phyloP scores from a whole-genome alignment of 352 stramenopile genomes.

The Phytophthora agathidicida region DNA sequence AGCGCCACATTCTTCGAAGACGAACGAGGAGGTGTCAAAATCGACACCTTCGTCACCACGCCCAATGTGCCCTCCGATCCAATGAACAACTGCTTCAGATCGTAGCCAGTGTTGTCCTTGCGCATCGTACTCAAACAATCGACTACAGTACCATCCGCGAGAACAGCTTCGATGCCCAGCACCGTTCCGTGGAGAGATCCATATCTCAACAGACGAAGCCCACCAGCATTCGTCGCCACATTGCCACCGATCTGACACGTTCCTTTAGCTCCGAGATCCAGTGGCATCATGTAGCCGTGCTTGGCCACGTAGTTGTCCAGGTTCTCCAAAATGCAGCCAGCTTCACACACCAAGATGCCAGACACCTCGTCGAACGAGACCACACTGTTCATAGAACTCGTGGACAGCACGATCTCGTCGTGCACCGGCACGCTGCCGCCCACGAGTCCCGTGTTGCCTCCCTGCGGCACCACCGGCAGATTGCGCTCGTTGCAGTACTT shows the following conservation, averaged over 20 bases:
- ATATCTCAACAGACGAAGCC: conserved; percentile 94
- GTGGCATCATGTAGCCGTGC: conserved; percentile 91
- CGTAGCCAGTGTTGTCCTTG: conserved; percentile 99
- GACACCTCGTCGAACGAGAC: conserved; percentile 90
- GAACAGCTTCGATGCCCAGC: conserved; percentile 95
- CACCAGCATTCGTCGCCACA: conserved; percentile 95
- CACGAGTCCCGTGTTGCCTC: conserved; percentile 97
- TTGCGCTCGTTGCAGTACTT: conserved; percentile 91
- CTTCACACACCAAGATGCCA: conserved; percentile 85
- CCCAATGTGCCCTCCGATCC: conserved; percentile 96
- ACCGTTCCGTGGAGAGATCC: conserved; percentile 95
- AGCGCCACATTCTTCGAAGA: conserved; percentile 89
- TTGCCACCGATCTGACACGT: conserved; percentile 98
- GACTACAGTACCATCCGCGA: conserved; percentile 91
- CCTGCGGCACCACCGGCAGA: conserved; percentile 94
- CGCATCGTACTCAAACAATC: conserved; percentile 92
- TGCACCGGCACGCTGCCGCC: conserved; percentile 91
- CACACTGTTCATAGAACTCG: conserved; percentile 92
- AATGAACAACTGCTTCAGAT: conserved; percentile 98
- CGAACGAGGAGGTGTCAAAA: conserved; percentile 43
- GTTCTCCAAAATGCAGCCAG: conserved; percentile 95
- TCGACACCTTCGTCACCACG: conserved; percentile 84
- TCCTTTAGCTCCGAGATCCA: conserved; percentile 97
- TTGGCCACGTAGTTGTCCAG: conserved; percentile 91
- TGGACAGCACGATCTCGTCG: conserved; percentile 95